These are phyloP conservation scores for Schwanniomyces polymorphus DNA, from an alignment of 805 yeast genomes.

Conservation along the genomic window DNA sequence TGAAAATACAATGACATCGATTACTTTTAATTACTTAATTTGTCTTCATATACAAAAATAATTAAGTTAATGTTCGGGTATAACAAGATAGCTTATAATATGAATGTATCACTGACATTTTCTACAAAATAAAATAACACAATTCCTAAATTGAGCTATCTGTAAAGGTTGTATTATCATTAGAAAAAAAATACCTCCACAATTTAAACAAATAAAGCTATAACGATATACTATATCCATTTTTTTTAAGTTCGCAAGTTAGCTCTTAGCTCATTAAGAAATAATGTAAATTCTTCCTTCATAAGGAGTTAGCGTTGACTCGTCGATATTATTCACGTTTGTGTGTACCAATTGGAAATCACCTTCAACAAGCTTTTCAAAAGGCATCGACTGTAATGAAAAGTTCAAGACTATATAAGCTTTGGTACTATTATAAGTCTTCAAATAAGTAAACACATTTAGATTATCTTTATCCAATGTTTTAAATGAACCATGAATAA, in stretches of 20 bases:
- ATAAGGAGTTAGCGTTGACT: conserved; percentile 36
- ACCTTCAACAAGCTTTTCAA: conserved; percentile 27
- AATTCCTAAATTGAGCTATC: conserved; percentile 24
- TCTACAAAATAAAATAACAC: conserved; percentile 15
- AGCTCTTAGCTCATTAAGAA: not conserved
- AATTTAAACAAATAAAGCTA: too few species aligned
- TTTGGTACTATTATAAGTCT: conserved; percentile 28
- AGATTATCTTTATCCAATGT: conserved; percentile 44
- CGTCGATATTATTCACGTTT: conserved; percentile 22
- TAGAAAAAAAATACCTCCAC: too few species aligned
- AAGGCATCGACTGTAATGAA: conserved; percentile 29
- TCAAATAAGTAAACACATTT: conserved; percentile 41
- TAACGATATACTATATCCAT: conserved; percentile 4
- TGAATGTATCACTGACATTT: too few species aligned
- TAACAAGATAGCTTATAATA: too few species aligned
- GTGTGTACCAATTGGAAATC: conserved; percentile 28
- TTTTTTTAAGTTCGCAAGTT: too few species aligned
- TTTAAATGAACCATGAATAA: conserved; percentile 48
- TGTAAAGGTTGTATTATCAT: too few species aligned
- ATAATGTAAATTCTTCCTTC: conserved; percentile 42
- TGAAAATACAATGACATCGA: too few species aligned
- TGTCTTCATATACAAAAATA: too few species aligned
- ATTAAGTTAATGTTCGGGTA: too few species aligned
- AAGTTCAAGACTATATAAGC: conserved; percentile 47
- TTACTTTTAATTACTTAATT: too few species aligned